Base-by-base conservation (phyloP, 2,329 filamentous ascomycete genomes). In the Trichophyton rubrum region DNA sequence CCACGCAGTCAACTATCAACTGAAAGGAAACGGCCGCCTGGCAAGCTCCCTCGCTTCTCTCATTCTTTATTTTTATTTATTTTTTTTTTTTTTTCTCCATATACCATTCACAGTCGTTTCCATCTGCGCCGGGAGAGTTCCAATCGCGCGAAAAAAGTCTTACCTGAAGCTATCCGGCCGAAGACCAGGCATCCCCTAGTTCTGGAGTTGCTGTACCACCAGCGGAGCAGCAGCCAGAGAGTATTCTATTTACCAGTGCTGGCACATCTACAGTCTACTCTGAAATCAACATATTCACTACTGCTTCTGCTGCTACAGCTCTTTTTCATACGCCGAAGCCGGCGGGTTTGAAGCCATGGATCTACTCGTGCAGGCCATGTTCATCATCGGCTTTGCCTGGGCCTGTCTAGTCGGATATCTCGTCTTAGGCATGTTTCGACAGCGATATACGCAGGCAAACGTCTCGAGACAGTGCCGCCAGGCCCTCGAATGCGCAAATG, bases 341-440 rank as follows among this genome's bases (percentile, higher is more conserved):
- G 45, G 45, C 20, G 45, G 45, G 15, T 43, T 43, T 30, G 40
- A 55, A n/a, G 51, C 53, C 38, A 65, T 65, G 64, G 63, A 62
- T 41, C 45, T 60, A 45, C 60, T 65, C 20, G 56, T 61, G 15
- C 62, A 64, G 27, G 57, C 59, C 49, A 59, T 65, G 58, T 64
- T 60, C 61, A 53, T 65, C 41, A 56, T 65, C 60, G 59, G 61
- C 24, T 63, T 58, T 11, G 61, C 62, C 20, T 65, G 64, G 64
- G 59, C 60, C 22, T 62, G 61, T 35, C 64, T 65, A 40, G 63
- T 65, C 59, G 61, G 59, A 20, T 65, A 62, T 58, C 62, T 65
- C n/a, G 64, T 65, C 33, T 58, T 65, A 2, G 60, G 62, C 11
- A 64, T 65, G 60, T 64, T 58, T 47, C 62, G 62, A n/a, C 64